These are phyloP conservation scores for Penicillium sp. DNA, from an alignment of 2,329 filamentous ascomycete species.

Conservation along the genomic window DNA sequence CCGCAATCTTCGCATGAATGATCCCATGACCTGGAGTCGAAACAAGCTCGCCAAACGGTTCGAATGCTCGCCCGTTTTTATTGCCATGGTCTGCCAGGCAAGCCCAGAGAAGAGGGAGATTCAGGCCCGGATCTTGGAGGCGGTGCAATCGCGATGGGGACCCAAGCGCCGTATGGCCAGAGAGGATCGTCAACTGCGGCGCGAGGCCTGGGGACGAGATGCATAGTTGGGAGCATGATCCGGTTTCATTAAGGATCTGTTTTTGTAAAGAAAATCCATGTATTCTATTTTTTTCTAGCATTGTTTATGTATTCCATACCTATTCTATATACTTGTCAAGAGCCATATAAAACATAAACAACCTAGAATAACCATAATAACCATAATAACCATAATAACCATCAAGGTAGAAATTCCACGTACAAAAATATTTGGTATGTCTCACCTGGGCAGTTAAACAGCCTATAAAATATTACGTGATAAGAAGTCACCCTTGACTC, in stretches of 20 bases:
- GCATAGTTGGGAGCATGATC: constrained; percentile 28
- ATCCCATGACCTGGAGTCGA: constrained; percentile 54
- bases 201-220: constrained; percentile 53
- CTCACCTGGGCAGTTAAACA: not conserved
- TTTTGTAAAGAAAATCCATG: constrained; percentile 18
- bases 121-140: constrained; percentile 43
- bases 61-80: constrained; percentile 54
- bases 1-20: constrained; percentile 44
- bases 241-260: not conserved
- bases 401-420: not conserved
- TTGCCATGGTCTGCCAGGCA: constrained; percentile 51
- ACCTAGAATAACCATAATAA: not conserved
- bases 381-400: not conserved
- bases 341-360: not conserved
- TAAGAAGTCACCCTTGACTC: constrained; percentile 11
- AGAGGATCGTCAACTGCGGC: constrained; percentile 53
- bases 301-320: constrained; percentile 15
- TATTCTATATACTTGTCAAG: not conserved
- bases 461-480: constrained; percentile 18
- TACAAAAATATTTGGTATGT: not conserved
- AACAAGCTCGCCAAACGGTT: constrained; percentile 54
- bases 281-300: constrained; percentile 18
- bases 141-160: constrained; percentile 54
- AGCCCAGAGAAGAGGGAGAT: constrained; percentile 43
- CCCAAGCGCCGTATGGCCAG: constrained; percentile 50